phyloP scores from a whole-genome alignment of 371 early-diverging fungal genomes.

The Syncephalastrum sp. region DNA sequence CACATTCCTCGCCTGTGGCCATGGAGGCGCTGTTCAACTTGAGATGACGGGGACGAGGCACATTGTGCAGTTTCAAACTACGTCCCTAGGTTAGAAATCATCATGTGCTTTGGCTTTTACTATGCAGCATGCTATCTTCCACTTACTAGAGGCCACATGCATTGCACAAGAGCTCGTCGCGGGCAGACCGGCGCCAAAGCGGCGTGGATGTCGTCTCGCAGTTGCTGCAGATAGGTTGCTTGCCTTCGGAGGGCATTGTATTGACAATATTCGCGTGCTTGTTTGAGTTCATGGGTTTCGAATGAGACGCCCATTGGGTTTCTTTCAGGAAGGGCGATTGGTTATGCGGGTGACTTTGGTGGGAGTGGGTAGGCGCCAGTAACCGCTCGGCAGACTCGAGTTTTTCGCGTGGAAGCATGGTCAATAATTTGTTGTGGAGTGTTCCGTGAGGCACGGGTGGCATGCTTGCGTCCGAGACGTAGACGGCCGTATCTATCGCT shows the following conservation, averaged over 20 bases:
- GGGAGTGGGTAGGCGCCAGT: slow-evolving; percentile 3
- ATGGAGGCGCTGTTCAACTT: slow-evolving; percentile 14
- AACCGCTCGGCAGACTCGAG: slow-evolving; percentile 19
- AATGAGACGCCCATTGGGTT: neutral
- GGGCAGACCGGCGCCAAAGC: slow-evolving; percentile 89
- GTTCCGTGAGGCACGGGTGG: slow-evolving; percentile 19
- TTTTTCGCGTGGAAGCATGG: slow-evolving; percentile 32
- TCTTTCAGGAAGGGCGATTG: slow-evolving; percentile 2
- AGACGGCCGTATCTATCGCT: slow-evolving; percentile 9
- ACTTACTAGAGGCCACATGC: slow-evolving; percentile 92
- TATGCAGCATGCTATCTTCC: neutral
- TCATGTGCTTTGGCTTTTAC: too few relatives aligned
- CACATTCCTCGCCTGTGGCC: slow-evolving; percentile 5
- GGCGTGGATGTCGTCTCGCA: slow-evolving; percentile 91
- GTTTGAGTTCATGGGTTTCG: neutral
- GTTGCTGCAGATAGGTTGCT: slow-evolving; percentile 67
- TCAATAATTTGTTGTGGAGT: slow-evolving; percentile 12
- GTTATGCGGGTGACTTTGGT: slow-evolving; percentile 17
- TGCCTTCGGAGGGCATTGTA: slow-evolving; percentile 24
- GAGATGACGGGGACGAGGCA: slow-evolving; percentile 58
- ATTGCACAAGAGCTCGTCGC: slow-evolving; percentile 90
- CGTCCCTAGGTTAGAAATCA: neutral
- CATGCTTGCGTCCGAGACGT: slow-evolving; percentile 16
- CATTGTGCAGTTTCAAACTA: slow-evolving; percentile 72
- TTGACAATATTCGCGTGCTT: slow-evolving; percentile 6